Conservation (phyloP, 768 basidiomycete species). For the Tubosaeta sp. region DNA sequence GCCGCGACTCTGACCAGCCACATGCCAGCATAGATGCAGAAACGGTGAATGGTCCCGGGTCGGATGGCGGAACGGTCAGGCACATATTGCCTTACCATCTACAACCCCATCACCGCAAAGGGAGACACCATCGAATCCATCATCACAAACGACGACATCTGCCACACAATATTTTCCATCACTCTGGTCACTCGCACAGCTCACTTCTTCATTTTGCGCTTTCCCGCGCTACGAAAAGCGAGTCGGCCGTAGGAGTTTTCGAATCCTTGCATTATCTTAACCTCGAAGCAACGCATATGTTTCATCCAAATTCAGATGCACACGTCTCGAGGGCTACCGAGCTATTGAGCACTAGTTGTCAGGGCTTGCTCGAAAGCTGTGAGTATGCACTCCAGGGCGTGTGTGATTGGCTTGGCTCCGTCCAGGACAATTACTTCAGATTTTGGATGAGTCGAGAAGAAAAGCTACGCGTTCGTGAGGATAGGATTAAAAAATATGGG, state of each 20-base stretch:
- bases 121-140: conserved; percentile 1
- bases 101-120: conserved; percentile 3
- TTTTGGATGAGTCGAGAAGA: conserved; percentile 34
- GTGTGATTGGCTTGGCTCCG: conserved; percentile 49
- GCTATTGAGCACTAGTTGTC: conserved; percentile 50
- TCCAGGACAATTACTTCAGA: conserved; percentile 34
- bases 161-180: conserved; percentile 15
- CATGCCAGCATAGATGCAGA: background rate
- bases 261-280: conserved; percentile 69
- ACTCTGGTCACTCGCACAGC: conserved; percentile 33
- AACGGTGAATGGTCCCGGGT: background rate
- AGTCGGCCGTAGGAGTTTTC: conserved; percentile 67
- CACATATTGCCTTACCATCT: background rate
- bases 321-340: conserved; percentile 41
- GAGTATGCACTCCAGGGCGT: conserved; percentile 37
- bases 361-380: conserved; percentile 48
- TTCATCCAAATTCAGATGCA: conserved; percentile 44
- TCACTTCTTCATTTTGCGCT: conserved; percentile 39
- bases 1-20: background rate
- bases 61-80: background rate
- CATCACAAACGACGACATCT: conserved; percentile 10
- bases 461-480: conserved; percentile 29
- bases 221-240: conserved; percentile 31
- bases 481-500: conserved; percentile 37
- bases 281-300: conserved; percentile 52